Evolutionary conservation across 2,329 filamentous ascomycete genomes (phyloP), one percentile per base, ranked within the genome.

Genomic region (Colletotrichum magnum): DNA sequence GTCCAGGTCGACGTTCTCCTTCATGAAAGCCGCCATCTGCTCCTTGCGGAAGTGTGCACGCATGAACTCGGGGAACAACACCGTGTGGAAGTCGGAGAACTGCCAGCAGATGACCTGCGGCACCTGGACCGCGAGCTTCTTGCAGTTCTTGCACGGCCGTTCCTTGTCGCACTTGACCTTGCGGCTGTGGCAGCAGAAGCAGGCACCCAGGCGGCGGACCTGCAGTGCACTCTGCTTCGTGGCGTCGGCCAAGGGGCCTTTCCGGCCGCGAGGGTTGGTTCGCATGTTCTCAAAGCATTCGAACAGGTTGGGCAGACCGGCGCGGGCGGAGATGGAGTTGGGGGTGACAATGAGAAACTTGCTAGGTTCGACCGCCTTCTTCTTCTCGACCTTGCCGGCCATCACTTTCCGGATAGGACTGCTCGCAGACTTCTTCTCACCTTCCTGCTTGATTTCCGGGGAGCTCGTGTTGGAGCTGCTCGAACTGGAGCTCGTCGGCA

Each of bases 101-200:
- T 87, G 86, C 87, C 87, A 89, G 78, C 87, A 89, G 26, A 89
- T 81, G 21, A 86, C 83, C 73, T 87, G 85, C 2, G 87, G 87
- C 15, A 88, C 80, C 58, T 82, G 78, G 2, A 80, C 75, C 61
- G 82, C 81, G 61, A 89, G 81, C 76, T 87, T 87, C 72, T 81
- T 83, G 80, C 87, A 89, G 78, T 85, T 88, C 75, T 83, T 84
- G 77, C 87, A 89, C 0, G 87, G 86, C 53, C 87, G 79, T 73
- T 86, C 82, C 71, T 84, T 83, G 75, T 88, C 86, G 71, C 87
- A 89, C 75, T 85, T 86, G 62, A 89, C 87, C 75, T 89, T 89
- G 72, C 87, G 85, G 66, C 84, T 85, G 73, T 87, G 86, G 73
- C 87, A 89, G 78, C 86, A 88, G 78, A 89, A 89, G 74, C 87